These are phyloP conservation scores for Centaurea solstitialis DNA, from an alignment of 129 eudicot genomes.

Conservation along the genomic window DNA sequence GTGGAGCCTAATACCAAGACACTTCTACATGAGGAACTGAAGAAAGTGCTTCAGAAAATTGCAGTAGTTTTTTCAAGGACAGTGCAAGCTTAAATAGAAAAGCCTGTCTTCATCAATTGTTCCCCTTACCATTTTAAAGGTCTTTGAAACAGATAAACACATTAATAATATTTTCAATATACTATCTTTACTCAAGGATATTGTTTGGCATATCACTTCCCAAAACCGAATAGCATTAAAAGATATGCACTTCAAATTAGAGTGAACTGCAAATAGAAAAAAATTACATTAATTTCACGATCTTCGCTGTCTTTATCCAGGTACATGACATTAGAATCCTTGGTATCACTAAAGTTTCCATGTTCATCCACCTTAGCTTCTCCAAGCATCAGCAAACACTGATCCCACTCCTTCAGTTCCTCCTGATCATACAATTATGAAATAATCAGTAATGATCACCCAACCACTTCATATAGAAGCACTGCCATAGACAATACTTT, in stretches of 20 bases:
- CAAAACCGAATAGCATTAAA: conserved; percentile 1
- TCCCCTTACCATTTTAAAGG: conserved; percentile 4
- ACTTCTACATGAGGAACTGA: not conserved
- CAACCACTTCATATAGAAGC: not conserved
- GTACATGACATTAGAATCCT: conserved; percentile 73
- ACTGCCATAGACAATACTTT: not conserved
- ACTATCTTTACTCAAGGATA: not conserved
- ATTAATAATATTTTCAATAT: not conserved
- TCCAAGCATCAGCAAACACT: conserved; percentile 93
- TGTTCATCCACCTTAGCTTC: conserved; percentile 90
- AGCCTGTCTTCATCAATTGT: not conserved
- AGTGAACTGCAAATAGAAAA: not conserved
- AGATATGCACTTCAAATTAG: not conserved
- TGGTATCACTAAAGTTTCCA: conserved; percentile 77
- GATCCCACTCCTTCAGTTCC: conserved; percentile 98
- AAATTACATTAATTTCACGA: conserved; percentile 89
- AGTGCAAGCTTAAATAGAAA: not conserved
- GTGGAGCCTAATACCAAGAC: not conserved
- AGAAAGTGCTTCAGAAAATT: not conserved
- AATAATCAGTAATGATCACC: not conserved
- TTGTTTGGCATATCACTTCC: conserved; percentile 5
- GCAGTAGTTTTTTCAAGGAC: not conserved
- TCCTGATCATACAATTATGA: conserved; percentile 46
- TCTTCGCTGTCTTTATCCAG: conserved; percentile 92
- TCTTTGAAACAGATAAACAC: not conserved